phyloP scores from a whole-genome alignment of 1,139 yeast species.

The Suhomyces bribrorum region DNA sequence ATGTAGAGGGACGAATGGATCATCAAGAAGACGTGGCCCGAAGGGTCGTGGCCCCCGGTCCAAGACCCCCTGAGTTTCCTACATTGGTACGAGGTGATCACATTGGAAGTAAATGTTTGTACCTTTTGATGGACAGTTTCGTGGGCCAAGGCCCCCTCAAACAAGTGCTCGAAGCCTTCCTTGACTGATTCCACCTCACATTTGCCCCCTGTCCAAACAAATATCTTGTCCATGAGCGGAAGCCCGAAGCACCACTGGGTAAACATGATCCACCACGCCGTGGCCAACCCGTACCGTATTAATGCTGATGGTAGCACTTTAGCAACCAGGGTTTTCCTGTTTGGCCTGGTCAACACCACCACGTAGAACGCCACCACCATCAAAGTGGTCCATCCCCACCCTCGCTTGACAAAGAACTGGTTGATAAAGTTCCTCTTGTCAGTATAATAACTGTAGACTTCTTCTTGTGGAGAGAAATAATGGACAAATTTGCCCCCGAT shows the following conservation, averaged over 20 bases:
- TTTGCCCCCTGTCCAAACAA: conserved; percentile 77
- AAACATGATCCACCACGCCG: conserved; percentile 79
- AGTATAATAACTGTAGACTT: conserved; percentile 57
- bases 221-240: conserved; percentile 88
- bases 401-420: conserved; percentile 74
- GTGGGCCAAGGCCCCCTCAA: conserved; percentile 5
- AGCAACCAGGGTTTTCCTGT: not conserved
- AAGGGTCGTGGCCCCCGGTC: conserved; percentile 95
- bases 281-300: conserved; percentile 50
- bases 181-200: conserved; percentile 41
- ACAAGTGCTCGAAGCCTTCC: conserved; percentile 9
- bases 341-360: conserved; percentile 5
- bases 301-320: conserved; percentile 21
- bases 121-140: conserved; percentile 13
- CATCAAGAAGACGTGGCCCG: conserved; percentile 86
- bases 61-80: conserved; percentile 67
- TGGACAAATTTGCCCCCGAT: conserved; percentile 37
- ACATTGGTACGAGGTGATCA: conserved; percentile 54
- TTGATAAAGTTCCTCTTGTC: conserved; percentile 68
- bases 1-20: conserved; percentile 71
- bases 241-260: conserved; percentile 87
- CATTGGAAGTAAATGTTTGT: conserved; percentile 19
- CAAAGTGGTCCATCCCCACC: conserved; percentile 90
- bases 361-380: conserved; percentile 32
- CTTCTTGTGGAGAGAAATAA: conserved; percentile 34